A percentile compares a stretch with the other conserved stretches of the same genome.
Evolutionary conservation across 208 protist genomes (phyloP).

Genomic region (Polymyxa betae): DNA sequence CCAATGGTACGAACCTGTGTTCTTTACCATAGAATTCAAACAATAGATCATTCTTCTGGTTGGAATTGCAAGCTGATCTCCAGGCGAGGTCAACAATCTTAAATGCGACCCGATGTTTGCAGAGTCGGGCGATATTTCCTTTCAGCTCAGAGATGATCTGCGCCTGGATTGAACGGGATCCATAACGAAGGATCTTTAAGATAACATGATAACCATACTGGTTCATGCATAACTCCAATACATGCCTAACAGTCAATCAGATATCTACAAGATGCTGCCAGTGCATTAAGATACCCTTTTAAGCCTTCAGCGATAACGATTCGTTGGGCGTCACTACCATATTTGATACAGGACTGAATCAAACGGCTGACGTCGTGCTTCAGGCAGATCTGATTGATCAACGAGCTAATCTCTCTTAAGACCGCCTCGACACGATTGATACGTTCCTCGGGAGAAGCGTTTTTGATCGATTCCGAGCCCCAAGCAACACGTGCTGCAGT

Average conservation of each 20-base stretch:
- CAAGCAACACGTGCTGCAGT: not conserved
- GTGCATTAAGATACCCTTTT: not conserved
- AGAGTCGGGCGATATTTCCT: not conserved
- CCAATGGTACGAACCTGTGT: not conserved
- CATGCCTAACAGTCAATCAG: not conserved
- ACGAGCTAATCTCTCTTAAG: not conserved
- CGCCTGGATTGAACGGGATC: not conserved
- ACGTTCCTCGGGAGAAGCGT: not conserved
- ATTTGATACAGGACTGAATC: slow-evolving; percentile 38
- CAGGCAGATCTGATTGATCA: not conserved
- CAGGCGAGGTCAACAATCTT: not conserved
- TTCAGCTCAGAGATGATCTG: not conserved
- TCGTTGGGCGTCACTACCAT: slow-evolving; percentile 13
- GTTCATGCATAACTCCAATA: not conserved
- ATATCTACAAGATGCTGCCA: not conserved
- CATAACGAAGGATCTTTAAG: slow-evolving; percentile 1
- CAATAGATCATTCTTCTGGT: not conserved
- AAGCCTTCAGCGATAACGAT: not conserved
- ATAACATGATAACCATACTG: not conserved
- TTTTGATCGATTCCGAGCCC: not conserved
- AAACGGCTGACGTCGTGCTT: slow-evolving; percentile 26
- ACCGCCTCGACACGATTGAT: slow-evolving; percentile 22
- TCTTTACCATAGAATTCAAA: slow-evolving; percentile 40
- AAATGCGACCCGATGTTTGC: not conserved
- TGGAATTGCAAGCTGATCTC: not conserved